Evolutionary conservation across 2,329 filamentous ascomycete species (phyloP).

Genomic region (Aureobasidium melanogenum): DNA sequence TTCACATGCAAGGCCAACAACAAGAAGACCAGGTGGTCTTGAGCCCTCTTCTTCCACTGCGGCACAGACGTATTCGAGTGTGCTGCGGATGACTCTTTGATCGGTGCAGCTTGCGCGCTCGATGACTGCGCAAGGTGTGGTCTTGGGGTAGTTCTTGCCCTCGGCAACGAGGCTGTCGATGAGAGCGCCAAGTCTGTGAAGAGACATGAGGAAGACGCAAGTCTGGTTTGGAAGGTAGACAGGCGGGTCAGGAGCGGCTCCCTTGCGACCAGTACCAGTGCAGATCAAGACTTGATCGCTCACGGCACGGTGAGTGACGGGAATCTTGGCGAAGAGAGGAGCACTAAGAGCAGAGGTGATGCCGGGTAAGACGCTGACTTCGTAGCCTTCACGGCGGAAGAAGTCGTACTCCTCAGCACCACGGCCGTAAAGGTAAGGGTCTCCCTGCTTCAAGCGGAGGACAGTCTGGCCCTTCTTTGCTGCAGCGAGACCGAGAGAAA

Average conservation of each 20-base stretch:
- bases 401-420: constrained; percentile 88
- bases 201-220: constrained; percentile 88
- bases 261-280: constrained; percentile 90
- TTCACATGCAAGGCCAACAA: constrained; percentile 76
- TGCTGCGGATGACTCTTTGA: constrained; percentile 85
- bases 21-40: constrained; percentile 77
- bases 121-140: constrained; percentile 85
- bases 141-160: constrained; percentile 53
- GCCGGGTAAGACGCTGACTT: constrained; percentile 66
- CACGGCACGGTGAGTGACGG: constrained; percentile 78
- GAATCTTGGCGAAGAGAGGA: constrained; percentile 80
- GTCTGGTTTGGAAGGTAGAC: constrained; percentile 69
- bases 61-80: constrained; percentile 64
- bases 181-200: constrained; percentile 72
- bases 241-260: constrained; percentile 71
- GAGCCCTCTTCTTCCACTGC: constrained; percentile 87
- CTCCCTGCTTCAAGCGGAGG: constrained; percentile 86
- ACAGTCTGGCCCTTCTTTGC: constrained; percentile 65
- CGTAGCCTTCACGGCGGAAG: constrained; percentile 64
- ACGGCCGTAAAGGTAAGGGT: constrained; percentile 91
- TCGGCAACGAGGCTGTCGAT: constrained; percentile 58
- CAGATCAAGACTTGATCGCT: constrained; percentile 93
- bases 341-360: constrained; percentile 83
- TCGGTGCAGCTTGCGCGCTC: constrained; percentile 91
- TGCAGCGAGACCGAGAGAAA: constrained; percentile 66